Percentiles rank a stretch among this genome's conserved stretches.
These are phyloP conservation scores for Ceratocystis cacaofunesta DNA, from an alignment of 2,329 filamentous ascomycete genomes.

Conservation along the genomic window DNA sequence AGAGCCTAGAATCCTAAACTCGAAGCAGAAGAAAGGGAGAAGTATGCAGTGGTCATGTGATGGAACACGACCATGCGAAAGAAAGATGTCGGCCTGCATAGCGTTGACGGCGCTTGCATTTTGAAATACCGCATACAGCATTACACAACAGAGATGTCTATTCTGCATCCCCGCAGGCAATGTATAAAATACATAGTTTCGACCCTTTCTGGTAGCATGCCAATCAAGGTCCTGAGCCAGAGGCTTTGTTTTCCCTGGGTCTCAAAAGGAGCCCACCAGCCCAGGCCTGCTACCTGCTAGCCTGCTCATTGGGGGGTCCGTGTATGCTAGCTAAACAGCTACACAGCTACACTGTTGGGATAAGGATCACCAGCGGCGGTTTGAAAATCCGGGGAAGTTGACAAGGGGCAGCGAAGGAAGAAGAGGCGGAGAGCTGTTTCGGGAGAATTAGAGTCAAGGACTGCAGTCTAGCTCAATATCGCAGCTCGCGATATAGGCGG, in stretches of 20 bases:
- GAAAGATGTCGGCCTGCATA: too few species aligned
- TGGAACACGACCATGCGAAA: too few species aligned
- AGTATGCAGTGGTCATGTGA: not conserved
- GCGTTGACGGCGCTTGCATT: not conserved
- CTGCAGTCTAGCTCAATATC: not conserved
- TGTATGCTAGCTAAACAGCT: not conserved
- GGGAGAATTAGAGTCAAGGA: not conserved
- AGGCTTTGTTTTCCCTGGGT: too few species aligned
- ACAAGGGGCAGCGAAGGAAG: not conserved
- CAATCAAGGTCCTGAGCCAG: not conserved
- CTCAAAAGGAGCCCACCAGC: not conserved
- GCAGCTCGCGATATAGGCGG: not conserved
- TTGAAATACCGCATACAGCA: not conserved
- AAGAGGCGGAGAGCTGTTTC: not conserved
- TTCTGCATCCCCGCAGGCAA: not conserved
- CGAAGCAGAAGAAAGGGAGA: not conserved
- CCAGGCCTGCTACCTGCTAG: not conserved
- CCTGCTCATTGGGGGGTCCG: not conserved
- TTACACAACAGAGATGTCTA: too few species aligned
- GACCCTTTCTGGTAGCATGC: not conserved
- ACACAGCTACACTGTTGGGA: not conserved
- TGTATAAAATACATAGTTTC: not conserved
- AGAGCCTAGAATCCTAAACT: not conserved
- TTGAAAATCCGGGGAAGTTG: slow-evolving; percentile 8
- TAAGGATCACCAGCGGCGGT: not conserved